A percentile compares a stretch with the other conserved stretches of the same genome.
These are phyloP conservation scores for Malassezia restricta DNA, from an alignment of 1,284 basidiomycete genomes.

Conservation along the genomic window DNA sequence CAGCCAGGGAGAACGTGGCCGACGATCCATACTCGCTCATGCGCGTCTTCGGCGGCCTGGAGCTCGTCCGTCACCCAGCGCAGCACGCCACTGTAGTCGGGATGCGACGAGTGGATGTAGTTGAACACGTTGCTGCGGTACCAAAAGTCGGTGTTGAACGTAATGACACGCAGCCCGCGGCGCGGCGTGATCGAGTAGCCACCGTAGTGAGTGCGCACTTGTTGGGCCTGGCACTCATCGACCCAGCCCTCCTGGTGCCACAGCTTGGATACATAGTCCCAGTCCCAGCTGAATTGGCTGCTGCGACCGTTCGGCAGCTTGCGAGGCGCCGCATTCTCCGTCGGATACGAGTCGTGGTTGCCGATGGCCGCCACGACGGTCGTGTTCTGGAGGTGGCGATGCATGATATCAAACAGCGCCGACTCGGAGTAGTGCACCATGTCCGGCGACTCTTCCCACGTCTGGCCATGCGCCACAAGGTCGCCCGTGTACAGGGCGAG, in stretches of 20 bases:
- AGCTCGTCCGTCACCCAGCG: slow-evolving; percentile 67
- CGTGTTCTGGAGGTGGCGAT: slow-evolving; percentile 23
- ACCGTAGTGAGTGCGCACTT: slow-evolving; percentile 60
- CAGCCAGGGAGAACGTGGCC: slow-evolving; percentile 69
- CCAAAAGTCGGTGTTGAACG: slow-evolving; percentile 59
- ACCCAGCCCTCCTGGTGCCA: slow-evolving; percentile 56
- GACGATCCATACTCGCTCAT: slow-evolving; percentile 57
- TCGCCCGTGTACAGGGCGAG: slow-evolving; percentile 66
- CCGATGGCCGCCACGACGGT: slow-evolving; percentile 39
- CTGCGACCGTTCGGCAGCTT: slow-evolving; percentile 27
- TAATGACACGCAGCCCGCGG: slow-evolving; percentile 61
- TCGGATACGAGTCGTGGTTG: slow-evolving; percentile 38
- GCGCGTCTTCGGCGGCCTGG: slow-evolving; percentile 47
- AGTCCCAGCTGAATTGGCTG: slow-evolving; percentile 37
- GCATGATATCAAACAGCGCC: slow-evolving; percentile 30
- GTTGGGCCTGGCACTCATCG: slow-evolving; percentile 52
- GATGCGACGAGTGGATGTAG: slow-evolving; percentile 61
- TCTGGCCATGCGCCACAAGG: slow-evolving; percentile 52
- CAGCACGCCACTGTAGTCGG: slow-evolving; percentile 63
- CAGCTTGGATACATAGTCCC: slow-evolving; percentile 26
- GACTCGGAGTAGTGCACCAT: slow-evolving; percentile 36
- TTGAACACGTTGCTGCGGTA: slow-evolving; percentile 55
- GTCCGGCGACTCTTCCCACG: slow-evolving; percentile 31
- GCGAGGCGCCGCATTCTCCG: slow-evolving; percentile 26
- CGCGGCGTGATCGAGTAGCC: slow-evolving; percentile 60